A percentile compares a stretch with the other conserved stretches of the same genome.
These are phyloP conservation scores for Annulohypoxylon moriforme DNA, from an alignment of 495 filamentous ascomycete genomes.

Conservation along the genomic window DNA sequence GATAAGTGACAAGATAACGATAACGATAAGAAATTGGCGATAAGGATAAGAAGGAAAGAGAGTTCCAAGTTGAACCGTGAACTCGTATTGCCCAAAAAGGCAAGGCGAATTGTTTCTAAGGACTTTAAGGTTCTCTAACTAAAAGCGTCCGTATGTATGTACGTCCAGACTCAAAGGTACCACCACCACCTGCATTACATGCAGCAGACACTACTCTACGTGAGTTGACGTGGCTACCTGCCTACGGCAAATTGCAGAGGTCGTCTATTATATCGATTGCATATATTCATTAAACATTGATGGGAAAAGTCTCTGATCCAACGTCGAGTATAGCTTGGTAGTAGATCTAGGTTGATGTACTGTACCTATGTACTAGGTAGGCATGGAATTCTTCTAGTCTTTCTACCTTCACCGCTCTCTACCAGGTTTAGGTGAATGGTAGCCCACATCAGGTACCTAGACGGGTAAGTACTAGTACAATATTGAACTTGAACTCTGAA, in stretches of 20 bases:
- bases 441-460: conserved; percentile 18
- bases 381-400: conserved; percentile 19
- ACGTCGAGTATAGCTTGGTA: not conserved
- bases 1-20: conserved; percentile 26
- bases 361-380: no score
- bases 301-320: conserved; percentile 8
- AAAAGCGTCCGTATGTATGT: not conserved
- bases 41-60: conserved; percentile 21
- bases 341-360: conserved; percentile 11
- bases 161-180: conserved; percentile 1
- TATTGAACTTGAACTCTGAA: not conserved
- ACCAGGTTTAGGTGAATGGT: conserved; percentile 25
- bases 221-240: conserved; percentile 43
- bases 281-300: conserved; percentile 24
- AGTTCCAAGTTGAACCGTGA: not conserved
- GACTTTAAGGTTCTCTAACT: conserved; percentile 2
- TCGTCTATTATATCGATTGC: conserved; percentile 22
- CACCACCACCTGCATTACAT: conserved; percentile 24
- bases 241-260: conserved; percentile 31
- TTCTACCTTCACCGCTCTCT: conserved; percentile 37
- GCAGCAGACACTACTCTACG: conserved; percentile 31
- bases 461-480: conserved; percentile 8
- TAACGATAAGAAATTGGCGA: conserved; percentile 20
- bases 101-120: conserved; percentile 26
- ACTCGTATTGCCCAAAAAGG: conserved; percentile 37